Percentiles rank a stretch among this genome's conserved stretches.
Conservation (phyloP, 1,284 basidiomycete genomes). For the Tilletia caries region DNA sequence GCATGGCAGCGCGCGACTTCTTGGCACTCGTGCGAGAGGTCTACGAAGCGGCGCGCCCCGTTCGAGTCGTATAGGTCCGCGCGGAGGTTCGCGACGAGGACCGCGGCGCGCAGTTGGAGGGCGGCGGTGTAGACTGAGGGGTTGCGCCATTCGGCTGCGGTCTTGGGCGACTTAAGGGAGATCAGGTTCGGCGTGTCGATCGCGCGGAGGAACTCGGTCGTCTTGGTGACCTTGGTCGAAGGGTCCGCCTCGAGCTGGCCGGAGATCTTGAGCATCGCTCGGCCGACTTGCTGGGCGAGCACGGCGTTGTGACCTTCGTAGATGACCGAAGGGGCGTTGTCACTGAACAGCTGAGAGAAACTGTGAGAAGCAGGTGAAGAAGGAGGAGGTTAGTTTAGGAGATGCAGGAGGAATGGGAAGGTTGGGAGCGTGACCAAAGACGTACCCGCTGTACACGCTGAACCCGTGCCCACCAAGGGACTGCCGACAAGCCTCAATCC, state of each 20-base stretch:
- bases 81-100: constrained; percentile 36
- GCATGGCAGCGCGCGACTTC: constrained; percentile 43
- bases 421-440: not conserved
- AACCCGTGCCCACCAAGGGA: constrained; percentile 76
- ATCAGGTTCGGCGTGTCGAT: constrained; percentile 28
- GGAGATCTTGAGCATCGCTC: constrained; percentile 45
- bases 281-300: constrained; percentile 41
- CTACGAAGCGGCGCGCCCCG: constrained; percentile 28
- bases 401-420: not conserved
- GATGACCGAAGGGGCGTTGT: constrained; percentile 25
- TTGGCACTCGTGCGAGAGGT: constrained; percentile 43
- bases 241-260: constrained; percentile 33
- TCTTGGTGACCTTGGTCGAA: constrained; percentile 28
- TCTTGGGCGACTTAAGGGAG: constrained; percentile 29
- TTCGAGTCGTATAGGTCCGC: constrained; percentile 30
- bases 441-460: constrained; percentile 64
- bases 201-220: constrained; percentile 36
- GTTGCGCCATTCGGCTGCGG: constrained; percentile 34
- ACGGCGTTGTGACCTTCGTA: constrained; percentile 43
- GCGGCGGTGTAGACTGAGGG: constrained; percentile 34
- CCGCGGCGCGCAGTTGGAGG: constrained; percentile 40
- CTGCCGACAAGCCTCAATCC: constrained; percentile 67
- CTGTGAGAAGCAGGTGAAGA: not conserved
- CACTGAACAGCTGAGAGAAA: constrained; percentile 21
- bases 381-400: not conserved